phyloP scores from a whole-genome alignment of 441 rosid genomes.

The Hura crepitans region DNA sequence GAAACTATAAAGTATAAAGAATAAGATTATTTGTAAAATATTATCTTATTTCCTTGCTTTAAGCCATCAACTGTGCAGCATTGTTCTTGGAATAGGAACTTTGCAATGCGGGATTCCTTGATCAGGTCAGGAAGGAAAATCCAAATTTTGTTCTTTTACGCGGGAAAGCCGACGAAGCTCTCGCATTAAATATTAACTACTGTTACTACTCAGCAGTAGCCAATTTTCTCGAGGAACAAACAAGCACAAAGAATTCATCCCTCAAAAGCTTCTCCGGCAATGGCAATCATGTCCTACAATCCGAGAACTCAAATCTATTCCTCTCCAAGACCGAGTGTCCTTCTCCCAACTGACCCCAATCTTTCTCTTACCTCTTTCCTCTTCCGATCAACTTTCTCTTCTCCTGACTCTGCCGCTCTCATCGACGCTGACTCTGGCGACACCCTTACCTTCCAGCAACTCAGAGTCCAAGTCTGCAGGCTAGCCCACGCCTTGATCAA shows the following conservation, averaged over 20 bases:
- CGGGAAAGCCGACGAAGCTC: too few relatives aligned
- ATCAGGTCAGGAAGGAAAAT: too few relatives aligned
- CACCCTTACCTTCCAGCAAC: constrained; percentile 48
- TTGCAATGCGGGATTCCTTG: too few relatives aligned
- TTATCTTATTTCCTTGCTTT: too few relatives aligned
- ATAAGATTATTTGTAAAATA: too few relatives aligned
- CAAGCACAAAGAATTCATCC: background rate
- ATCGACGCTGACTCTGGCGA: constrained; percentile 54
- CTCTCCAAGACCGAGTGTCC: constrained; percentile 50
- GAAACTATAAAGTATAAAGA: too few relatives aligned
- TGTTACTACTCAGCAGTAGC: too few relatives aligned
- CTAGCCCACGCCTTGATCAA: constrained; percentile 54
- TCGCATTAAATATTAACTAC: too few relatives aligned
- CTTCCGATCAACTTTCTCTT: constrained; percentile 47
- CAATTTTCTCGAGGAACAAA: background rate
- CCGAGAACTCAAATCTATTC: constrained; percentile 34
- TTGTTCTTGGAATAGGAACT: too few relatives aligned
- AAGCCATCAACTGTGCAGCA: too few relatives aligned
- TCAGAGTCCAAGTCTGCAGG: constrained; percentile 47
- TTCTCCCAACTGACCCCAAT: constrained; percentile 50
- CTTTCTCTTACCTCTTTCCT: constrained; percentile 58
- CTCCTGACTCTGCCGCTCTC: constrained; percentile 48
- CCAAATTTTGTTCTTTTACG: too few relatives aligned
- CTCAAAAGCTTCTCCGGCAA: background rate
- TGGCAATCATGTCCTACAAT: constrained; percentile 22